Base-by-base conservation (phyloP, 257 asterid genomes). In the Ocimum tenuiflorum region DNA sequence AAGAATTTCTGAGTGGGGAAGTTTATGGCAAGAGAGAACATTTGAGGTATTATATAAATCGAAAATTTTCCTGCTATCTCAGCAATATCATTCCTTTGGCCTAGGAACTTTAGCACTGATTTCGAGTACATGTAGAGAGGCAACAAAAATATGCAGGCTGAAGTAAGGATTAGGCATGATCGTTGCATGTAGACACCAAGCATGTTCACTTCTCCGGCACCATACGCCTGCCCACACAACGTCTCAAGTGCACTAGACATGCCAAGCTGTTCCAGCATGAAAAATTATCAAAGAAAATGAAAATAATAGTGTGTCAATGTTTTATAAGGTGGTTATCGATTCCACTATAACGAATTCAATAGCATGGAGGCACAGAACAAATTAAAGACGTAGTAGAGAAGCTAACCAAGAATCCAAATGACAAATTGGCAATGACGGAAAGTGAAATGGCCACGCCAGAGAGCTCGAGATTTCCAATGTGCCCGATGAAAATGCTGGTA, bases 191-290 rank as follows among this genome's bases (percentile, higher is more conserved):
- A 90, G 0, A 83, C 76, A 38, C 97, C 97, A 0, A 94, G 83
- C 86, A 90, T 80, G 6, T 79, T 83, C 22, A 81, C 53, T 50
- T 89, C 94, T 17, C 99, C 99, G 0, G 99, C 97, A 10, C 99
- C 99, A 31, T 78, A 92, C 18, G 99, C 97, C 60, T 92, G 97
- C 36, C 99, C 99, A 18, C 99, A 87, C 48, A 92, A 41, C 4
- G 99, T 92, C 78, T 92, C 97, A 7, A 92, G 79, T 18, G 99
- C 99, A 66, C 99, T 92, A 51, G 94, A 91, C 99, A 92, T 92
- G 7, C 99, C 99, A 8, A 89, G 83, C 97, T 92, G 85, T 69
- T 27, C 47, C 15, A 41, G 9, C 13, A 50, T 0, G 24, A 0
- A 58, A 31, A 7, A 12, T 27, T 11, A 39, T 11, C 33, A 8